These are phyloP conservation scores for Saksenaea oblongispora DNA, from an alignment of 371 early-diverging fungal genomes.

Conservation along the genomic window DNA sequence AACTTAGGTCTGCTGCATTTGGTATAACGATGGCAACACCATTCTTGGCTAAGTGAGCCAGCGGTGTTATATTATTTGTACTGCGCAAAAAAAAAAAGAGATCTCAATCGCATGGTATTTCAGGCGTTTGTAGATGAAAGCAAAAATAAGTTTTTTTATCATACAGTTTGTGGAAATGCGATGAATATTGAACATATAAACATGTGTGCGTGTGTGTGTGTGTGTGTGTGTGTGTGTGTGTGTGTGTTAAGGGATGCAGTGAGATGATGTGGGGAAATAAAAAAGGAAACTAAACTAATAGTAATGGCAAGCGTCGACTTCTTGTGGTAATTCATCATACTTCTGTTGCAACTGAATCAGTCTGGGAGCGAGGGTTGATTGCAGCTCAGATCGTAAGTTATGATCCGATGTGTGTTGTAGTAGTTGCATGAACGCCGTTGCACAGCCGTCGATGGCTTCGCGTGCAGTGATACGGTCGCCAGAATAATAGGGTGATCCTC, in stretches of 20 bases:
- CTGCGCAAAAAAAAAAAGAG: too few relatives aligned
- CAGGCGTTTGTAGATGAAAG: background rate
- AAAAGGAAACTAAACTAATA: background rate
- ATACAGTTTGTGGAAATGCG: background rate
- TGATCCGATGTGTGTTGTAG: conserved; percentile 22
- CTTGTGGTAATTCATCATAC: conserved; percentile 25
- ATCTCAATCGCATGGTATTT: too few relatives aligned
- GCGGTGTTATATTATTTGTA: too few relatives aligned
- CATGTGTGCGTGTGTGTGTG: background rate
- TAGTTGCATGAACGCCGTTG: conserved; percentile 25
- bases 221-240: too few relatives aligned
- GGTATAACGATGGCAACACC: too few relatives aligned
- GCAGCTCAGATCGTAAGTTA: conserved; percentile 20
- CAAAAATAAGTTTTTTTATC: background rate
- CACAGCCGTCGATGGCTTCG: conserved; percentile 37
- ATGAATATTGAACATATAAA: background rate
- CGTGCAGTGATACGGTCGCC: conserved; percentile 41
- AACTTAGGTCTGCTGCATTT: too few relatives aligned
- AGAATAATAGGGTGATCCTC: conserved; percentile 41
- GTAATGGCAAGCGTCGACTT: background rate
- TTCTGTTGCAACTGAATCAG: conserved; percentile 26
- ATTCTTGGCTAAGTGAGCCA: too few relatives aligned
- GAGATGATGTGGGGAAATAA: background rate
- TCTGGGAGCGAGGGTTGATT: conserved; percentile 29
- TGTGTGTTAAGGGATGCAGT: background rate